Base-by-base conservation (phyloP, 768 basidiomycete genomes). In the Erythrobasidium yunnanense region DNA sequence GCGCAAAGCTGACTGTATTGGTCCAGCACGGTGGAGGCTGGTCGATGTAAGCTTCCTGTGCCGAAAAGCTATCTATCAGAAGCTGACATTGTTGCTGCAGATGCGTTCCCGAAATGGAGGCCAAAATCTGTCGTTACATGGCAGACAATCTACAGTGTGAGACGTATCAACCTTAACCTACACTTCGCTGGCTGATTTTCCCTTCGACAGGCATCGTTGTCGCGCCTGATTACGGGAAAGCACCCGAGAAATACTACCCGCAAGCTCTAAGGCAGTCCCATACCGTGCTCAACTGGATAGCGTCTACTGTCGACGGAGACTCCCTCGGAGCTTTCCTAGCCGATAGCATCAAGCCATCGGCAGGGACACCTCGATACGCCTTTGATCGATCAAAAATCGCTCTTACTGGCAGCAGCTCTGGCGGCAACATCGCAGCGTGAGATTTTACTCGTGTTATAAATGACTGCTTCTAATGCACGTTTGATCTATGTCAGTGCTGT, bases 151-250 rank as follows among this genome's bases (percentile, higher is more conserved):
- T 62, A 17, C 27, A 49, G 27, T 62, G 57, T 57, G 34, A 42
- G 55, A 35, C 6, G 17, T 15, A 22, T 57, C 4, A 15, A 27
- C 3, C 32, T 5, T 13, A 20, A 32, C 32, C 22, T 4, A n/a
- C 33, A 3, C 4, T 4, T 35, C 7, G 17, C 13, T 57, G 29
- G 13, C 55, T 30, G 20, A 20, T 42, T 57, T 11, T 4, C 52
- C 18, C 4, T 17, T 38, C 5, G 3, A 15, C 55, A 57, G 55
- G 55, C 57, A 62, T 62, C 27, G 57, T 62, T 25, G n/a, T 62
- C 23, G 57, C 57, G 55, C 57, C 57, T 4, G 57, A 62, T 30
- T 62, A 62, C 30, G 57, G 42, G 15, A 62, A 62, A 30, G 57
- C 57, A 15, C 57, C 57, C 17, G 57, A 62, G 45, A 27, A 46